A percentile compares a stretch with the other conserved stretches of the same genome.
These are phyloP conservation scores for Thymus mandschuricus DNA, from an alignment of 257 asterid genomes.

Conservation along the genomic window DNA sequence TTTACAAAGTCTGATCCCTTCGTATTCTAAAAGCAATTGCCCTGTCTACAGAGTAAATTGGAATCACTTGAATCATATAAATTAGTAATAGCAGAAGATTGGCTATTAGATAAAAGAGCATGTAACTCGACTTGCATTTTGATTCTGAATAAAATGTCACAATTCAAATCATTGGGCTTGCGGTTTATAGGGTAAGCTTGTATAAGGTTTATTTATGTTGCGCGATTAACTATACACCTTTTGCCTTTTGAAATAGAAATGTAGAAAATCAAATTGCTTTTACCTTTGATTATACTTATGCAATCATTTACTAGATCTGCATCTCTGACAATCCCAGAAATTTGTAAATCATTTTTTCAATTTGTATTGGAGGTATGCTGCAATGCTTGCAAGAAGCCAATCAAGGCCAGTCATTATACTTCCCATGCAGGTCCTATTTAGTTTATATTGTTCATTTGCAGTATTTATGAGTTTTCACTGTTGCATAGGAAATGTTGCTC, in stretches of 20 bases:
- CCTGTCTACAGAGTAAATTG: not conserved
- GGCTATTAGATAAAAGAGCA: not conserved
- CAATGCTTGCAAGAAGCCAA: conserved; percentile 92
- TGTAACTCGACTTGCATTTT: not conserved
- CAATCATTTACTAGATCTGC: conserved; percentile 18
- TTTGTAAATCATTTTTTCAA: conserved; percentile 31
- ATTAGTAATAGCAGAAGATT: too few relatives aligned
- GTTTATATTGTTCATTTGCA: conserved; percentile 26
- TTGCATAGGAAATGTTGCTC: conserved; percentile 23
- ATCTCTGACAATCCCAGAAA: conserved; percentile 26
- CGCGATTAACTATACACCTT: conserved; percentile 9
- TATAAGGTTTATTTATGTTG: conserved; percentile 15
- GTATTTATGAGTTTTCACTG: conserved; percentile 23
- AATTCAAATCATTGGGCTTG: conserved; percentile 16
- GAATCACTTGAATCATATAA: too few relatives aligned
- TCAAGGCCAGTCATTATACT: conserved; percentile 81
- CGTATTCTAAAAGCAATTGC: not conserved
- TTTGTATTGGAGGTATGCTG: conserved; percentile 77
- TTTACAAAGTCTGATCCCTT: conserved; percentile 6
- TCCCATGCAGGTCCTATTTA: conserved; percentile 73
- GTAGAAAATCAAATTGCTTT: conserved; percentile 4
- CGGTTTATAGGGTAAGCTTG: conserved; percentile 22
- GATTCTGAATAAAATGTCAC: not conserved
- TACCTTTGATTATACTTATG: conserved; percentile 21
- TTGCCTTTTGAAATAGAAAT: not conserved